These are phyloP conservation scores for Cordyceps militaris DNA, from an alignment of 2,329 filamentous ascomycete species.

Conservation along the genomic window DNA sequence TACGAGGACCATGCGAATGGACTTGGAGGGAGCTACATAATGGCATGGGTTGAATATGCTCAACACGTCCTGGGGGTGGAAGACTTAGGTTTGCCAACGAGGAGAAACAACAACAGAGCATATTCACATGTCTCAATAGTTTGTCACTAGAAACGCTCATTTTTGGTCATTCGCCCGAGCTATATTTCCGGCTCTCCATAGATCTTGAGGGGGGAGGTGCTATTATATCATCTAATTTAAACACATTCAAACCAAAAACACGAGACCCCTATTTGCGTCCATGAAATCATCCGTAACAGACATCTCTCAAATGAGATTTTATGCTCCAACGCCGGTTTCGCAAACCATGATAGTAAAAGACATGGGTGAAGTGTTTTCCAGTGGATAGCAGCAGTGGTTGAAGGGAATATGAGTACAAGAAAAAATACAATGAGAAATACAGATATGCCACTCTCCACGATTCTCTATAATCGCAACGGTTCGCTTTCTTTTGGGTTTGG, in stretches of 20 bases:
- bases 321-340: slow-evolving; percentile 46
- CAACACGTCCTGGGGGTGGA: slow-evolving; percentile 13
- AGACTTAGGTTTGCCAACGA: background rate
- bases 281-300: slow-evolving; percentile 34
- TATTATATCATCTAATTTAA: slow-evolving; percentile 42
- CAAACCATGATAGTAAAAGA: slow-evolving; percentile 40
- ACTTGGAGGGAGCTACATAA: background rate
- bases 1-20: background rate
- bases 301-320: slow-evolving; percentile 38
- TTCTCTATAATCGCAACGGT: slow-evolving; percentile 24
- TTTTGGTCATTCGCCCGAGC: slow-evolving; percentile 1
- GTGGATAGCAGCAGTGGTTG: slow-evolving; percentile 28
- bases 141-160: background rate
- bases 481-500: slow-evolving; percentile 10
- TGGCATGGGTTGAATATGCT: slow-evolving; percentile 13
- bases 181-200: slow-evolving; percentile 12
- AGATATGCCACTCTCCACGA: slow-evolving; percentile 29
- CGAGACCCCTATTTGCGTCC: slow-evolving; percentile 35
- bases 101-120: background rate
- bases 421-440: slow-evolving; percentile 35
- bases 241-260: slow-evolving; percentile 23
- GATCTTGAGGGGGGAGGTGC: slow-evolving; percentile 49
- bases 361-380: slow-evolving; percentile 35
- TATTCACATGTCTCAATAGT: background rate
- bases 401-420: slow-evolving; percentile 45